Conservation (phyloP, 306 rosid species). For the Medicago truncatula region DNA sequence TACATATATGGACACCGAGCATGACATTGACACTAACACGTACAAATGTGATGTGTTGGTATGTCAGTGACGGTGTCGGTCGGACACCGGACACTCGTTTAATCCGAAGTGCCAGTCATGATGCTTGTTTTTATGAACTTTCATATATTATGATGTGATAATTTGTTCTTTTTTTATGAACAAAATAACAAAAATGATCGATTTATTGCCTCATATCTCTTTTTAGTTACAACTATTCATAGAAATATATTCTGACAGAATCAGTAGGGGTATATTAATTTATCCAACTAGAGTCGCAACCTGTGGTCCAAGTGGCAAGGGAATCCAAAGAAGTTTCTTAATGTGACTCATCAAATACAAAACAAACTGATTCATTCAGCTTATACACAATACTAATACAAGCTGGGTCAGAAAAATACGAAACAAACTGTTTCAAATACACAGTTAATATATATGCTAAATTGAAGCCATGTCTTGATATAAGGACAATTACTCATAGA, state of each 20-base stretch:
- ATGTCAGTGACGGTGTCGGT: too few species aligned
- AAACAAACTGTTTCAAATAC: too few species aligned
- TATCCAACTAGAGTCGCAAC: conserved; percentile 33
- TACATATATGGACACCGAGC: not conserved
- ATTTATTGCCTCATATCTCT: conserved; percentile 6
- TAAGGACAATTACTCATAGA: too few species aligned
- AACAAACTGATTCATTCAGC: not conserved
- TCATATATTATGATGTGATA: too few species aligned
- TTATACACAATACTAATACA: too few species aligned
- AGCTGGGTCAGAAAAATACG: too few species aligned
- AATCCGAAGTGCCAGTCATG: not conserved
- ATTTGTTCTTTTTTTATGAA: not conserved
- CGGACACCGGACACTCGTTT: too few species aligned
- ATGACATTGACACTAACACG: not conserved
- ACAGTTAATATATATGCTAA: too few species aligned
- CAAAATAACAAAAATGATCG: not conserved
- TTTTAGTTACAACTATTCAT: not conserved
- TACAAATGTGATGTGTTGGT: too few species aligned
- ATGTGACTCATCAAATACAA: not conserved
- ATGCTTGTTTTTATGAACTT: too few species aligned
- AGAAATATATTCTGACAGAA: not conserved
- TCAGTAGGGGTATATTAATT: not conserved
- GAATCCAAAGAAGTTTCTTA: conserved; percentile 3
- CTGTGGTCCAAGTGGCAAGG: not conserved
- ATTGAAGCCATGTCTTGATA: too few species aligned